These are phyloP conservation scores for Penicillium crystallinum DNA, from an alignment of 495 filamentous ascomycete genomes.

Conservation along the genomic window DNA sequence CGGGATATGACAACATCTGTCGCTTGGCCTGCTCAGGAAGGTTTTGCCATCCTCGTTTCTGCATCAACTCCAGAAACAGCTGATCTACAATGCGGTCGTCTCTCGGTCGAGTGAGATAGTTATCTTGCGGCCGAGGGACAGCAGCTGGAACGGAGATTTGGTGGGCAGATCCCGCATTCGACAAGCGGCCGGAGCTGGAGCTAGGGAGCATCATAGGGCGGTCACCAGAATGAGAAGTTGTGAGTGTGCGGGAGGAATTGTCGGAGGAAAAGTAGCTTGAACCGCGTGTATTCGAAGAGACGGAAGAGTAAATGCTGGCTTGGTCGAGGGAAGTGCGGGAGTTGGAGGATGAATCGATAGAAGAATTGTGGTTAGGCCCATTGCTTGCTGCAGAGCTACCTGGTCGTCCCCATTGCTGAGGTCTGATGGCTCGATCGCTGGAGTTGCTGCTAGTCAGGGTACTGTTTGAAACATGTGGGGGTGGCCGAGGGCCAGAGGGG, in stretches of 20 bases:
- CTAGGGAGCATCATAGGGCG: conserved; percentile 28
- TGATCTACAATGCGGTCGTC: conserved; percentile 88
- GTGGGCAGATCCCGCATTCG: conserved; percentile 29
- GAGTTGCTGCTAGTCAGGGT: conserved; percentile 61
- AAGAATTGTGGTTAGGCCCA: conserved; percentile 53
- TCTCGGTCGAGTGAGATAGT: conserved; percentile 61
- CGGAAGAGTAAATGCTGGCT: conserved; percentile 56
- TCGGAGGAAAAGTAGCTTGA: conserved; percentile 59
- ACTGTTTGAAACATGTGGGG: conserved; percentile 56
- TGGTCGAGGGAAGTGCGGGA: conserved; percentile 66
- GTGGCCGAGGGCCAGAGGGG: conserved; percentile 62
- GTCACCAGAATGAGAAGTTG: conserved; percentile 41
- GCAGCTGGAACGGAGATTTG: conserved; percentile 37
- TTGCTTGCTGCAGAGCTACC: conserved; percentile 52
- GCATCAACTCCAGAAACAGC: conserved; percentile 89
- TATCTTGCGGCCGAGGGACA: conserved; percentile 44
- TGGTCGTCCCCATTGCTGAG: conserved; percentile 66
- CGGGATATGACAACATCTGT: conserved; percentile 92
- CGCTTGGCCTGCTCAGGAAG: conserved; percentile 91
- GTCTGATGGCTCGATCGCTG: conserved; percentile 61
- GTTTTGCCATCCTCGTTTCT: conserved; percentile 94
- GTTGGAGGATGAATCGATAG: conserved; percentile 64
- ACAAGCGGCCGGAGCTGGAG: conserved; percentile 27
- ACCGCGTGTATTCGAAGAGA: conserved; percentile 54
- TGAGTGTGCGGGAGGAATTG: conserved; percentile 58